Evolutionary conservation across 352 stramenopile genomes (phyloP).

Genomic region (Aphanomyces astaci): DNA sequence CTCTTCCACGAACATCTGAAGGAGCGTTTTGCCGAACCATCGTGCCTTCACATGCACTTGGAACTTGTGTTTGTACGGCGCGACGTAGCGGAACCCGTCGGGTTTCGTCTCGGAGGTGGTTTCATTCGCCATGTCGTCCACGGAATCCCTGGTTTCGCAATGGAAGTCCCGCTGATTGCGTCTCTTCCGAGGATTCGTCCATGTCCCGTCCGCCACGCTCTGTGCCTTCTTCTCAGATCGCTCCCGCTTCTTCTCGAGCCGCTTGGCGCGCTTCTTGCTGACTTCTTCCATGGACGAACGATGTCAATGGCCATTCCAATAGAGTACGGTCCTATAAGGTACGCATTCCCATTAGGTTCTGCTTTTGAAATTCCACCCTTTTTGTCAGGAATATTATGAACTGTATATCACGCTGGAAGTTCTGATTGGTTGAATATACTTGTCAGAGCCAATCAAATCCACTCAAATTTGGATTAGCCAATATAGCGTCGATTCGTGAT

Average conservation of each 20-base stretch:
- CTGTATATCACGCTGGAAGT: too few relatives aligned
- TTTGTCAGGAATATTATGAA: too few relatives aligned
- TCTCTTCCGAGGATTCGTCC: constrained; percentile 31
- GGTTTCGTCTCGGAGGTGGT: constrained; percentile 12
- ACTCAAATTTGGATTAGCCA: too few relatives aligned
- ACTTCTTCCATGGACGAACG: background rate
- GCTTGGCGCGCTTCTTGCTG: constrained; percentile 21
- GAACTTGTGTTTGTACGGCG: constrained; percentile 73
- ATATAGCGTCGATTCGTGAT: too few relatives aligned
- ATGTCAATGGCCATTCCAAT: background rate
- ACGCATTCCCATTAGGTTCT: background rate
- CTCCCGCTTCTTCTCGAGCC: constrained; percentile 42
- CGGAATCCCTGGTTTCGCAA: constrained; percentile 24
- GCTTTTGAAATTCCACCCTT: background rate
- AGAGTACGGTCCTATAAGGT: background rate
- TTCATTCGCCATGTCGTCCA: constrained; percentile 29
- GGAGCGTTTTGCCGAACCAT: constrained; percentile 55
- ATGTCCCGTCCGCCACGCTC: constrained; percentile 20
- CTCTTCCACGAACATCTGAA: constrained; percentile 49
- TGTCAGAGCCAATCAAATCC: too few relatives aligned
- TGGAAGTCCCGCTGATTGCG: constrained; percentile 34
- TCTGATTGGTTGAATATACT: too few relatives aligned
- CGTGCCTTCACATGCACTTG: constrained; percentile 63
- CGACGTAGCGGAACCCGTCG: constrained; percentile 27
- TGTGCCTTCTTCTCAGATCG: constrained; percentile 36